phyloP scores from a whole-genome alignment of 306 rosid genomes.

The Astragalus membranaceus region DNA sequence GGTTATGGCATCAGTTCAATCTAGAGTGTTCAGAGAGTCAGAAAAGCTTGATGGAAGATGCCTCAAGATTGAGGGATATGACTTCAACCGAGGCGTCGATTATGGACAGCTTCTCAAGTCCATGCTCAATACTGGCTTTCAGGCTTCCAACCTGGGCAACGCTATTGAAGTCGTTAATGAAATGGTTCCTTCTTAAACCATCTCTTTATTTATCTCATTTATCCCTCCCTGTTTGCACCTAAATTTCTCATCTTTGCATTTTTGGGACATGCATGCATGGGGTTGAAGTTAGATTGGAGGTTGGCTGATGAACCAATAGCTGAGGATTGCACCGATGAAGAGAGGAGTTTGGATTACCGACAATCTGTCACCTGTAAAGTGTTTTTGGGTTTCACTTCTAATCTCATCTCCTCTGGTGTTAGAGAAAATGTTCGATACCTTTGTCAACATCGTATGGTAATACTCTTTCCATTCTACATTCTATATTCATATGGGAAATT shows the following conservation, averaged over 20 bases:
- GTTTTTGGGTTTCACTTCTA: conserved; percentile 89
- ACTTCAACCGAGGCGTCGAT: conserved; percentile 67
- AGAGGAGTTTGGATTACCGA: conserved; percentile 42
- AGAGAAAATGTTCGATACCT: conserved; percentile 79
- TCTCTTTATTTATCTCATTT: not conserved
- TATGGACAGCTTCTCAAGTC: conserved; percentile 58
- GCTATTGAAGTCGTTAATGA: conserved; percentile 67
- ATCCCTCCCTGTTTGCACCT: not conserved
- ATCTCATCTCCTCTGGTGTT: conserved; percentile 88
- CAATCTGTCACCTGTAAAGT: conserved; percentile 62
- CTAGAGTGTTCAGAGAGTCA: conserved; percentile 66
- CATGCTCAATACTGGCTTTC: conserved; percentile 70
- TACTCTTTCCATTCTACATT: too few species aligned
- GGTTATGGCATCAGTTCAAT: conserved; percentile 26
- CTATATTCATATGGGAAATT: not conserved
- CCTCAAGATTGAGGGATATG: conserved; percentile 61
- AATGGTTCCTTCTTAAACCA: conserved; percentile 46
- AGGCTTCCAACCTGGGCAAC: conserved; percentile 83
- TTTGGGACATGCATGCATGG: conserved; percentile 22
- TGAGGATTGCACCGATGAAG: conserved; percentile 53
- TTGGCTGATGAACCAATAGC: conserved; percentile 54
- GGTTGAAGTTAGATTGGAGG: conserved; percentile 86
- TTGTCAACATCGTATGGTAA: conserved; percentile 71
- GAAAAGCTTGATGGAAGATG: conserved; percentile 56
- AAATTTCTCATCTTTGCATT: conserved; percentile 2